These are phyloP conservation scores for Pseudoturritis turrita DNA, from an alignment of 345 rosid species.

Conservation along the genomic window DNA sequence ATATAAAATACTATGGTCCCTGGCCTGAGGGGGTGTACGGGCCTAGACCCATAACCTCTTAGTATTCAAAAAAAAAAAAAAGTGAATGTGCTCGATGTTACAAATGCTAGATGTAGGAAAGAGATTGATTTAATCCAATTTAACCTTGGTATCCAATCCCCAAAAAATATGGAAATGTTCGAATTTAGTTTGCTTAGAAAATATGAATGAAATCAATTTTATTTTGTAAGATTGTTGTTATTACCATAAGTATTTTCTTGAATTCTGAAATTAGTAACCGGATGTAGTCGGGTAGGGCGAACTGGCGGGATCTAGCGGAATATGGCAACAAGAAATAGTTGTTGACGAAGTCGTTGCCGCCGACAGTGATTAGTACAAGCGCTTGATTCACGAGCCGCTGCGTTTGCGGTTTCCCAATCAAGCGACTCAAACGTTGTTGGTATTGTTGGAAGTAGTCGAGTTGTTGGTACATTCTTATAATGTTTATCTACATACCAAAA, in stretches of 20 bases:
- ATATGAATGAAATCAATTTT: neutral
- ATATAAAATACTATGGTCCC: too few relatives aligned
- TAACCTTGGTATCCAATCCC: neutral
- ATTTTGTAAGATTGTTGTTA: too few relatives aligned
- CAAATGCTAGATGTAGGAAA: too few relatives aligned
- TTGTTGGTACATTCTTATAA: constrained; percentile 56
- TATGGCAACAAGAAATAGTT: constrained; percentile 77
- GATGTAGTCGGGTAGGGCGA: constrained; percentile 50
- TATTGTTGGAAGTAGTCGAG: constrained; percentile 55
- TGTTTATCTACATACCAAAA: constrained; percentile 46
- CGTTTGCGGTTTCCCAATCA: constrained; percentile 42
- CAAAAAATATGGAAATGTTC: neutral
- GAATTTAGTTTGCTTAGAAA: too few relatives aligned
- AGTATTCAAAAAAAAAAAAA: too few relatives aligned
- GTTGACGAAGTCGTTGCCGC: constrained; percentile 81
- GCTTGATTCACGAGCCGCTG: constrained; percentile 45
- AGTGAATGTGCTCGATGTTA: neutral
- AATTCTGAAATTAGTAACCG: constrained; percentile 59
- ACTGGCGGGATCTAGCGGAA: constrained; percentile 79
- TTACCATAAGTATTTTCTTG: constrained; percentile 48
- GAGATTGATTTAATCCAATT: neutral
- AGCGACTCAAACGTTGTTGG: constrained; percentile 49
- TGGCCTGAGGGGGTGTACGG: too few relatives aligned
- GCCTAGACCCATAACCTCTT: too few relatives aligned
- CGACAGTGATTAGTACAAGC: constrained; percentile 63